Conservation (phyloP, 768 basidiomycete species). For the Tulasnella sp. region DNA sequence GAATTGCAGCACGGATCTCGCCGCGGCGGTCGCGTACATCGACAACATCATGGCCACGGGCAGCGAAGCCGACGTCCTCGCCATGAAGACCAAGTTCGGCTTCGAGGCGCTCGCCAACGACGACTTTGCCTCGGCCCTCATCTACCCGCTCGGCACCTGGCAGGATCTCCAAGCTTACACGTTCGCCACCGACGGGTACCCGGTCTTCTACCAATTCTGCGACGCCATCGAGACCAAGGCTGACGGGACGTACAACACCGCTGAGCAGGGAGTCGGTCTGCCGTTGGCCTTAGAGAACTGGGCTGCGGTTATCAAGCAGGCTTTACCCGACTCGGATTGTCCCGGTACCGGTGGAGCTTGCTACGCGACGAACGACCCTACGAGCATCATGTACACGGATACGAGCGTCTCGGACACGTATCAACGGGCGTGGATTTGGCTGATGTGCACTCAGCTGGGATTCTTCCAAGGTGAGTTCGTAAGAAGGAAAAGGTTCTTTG, state of each 20-base stretch:
- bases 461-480: constrained; percentile 2
- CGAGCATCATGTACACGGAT: neutral
- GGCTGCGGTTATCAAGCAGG: neutral
- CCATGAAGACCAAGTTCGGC: constrained; percentile 4
- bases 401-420: neutral
- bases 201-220: constrained; percentile 11
- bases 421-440: neutral
- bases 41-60: neutral
- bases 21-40: neutral
- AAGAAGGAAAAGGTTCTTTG: neutral
- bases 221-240: constrained; percentile 7
- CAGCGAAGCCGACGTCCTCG: neutral
- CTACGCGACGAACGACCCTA: neutral
- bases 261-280: neutral
- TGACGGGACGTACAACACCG: neutral
- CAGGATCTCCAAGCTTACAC: neutral
- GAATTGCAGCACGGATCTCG: constrained; percentile 12
- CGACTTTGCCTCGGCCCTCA: neutral
- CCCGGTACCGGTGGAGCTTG: neutral
- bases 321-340: neutral
- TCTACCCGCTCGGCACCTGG: neutral
- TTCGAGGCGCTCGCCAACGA: neutral
- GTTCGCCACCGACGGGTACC: neutral
- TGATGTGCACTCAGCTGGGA: constrained; percentile 1
- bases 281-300: neutral